Percentiles rank a stretch among this genome's conserved stretches.
Conservation (phyloP, 2,329 filamentous ascomycete species). For the Talaromyces atroroseus region DNA sequence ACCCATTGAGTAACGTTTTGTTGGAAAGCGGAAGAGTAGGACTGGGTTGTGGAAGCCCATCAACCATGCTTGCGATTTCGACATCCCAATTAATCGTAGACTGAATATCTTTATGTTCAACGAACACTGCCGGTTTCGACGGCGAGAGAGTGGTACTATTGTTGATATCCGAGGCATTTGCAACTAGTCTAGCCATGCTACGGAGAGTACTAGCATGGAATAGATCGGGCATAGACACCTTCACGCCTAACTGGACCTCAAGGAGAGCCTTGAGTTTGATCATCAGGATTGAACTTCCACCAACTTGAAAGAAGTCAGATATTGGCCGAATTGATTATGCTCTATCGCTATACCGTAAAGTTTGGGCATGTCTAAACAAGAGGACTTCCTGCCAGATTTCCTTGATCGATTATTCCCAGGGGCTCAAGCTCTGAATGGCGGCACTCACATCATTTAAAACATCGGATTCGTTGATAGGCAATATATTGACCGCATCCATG, state of each 20-base stretch:
- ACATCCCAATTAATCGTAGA: constrained; percentile 36
- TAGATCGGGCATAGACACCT: constrained; percentile 19
- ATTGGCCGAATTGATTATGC: not conserved
- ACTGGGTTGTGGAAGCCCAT: not conserved
- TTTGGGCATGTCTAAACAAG: no score
- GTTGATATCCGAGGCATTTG: not conserved
- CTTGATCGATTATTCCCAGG: not conserved
- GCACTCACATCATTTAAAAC: no score
- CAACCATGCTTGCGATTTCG: constrained; percentile 25
- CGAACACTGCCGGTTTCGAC: not conserved
- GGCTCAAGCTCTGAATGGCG: not conserved
- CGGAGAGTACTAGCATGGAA: constrained; percentile 19
- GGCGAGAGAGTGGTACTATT: not conserved
- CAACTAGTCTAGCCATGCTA: constrained; percentile 10
- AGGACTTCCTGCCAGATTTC: constrained; percentile 21
- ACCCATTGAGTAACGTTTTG: not conserved
- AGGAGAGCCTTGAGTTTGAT: constrained; percentile 16
- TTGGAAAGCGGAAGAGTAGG: not conserved
- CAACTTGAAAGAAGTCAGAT: constrained; percentile 30
- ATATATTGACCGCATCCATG: no score
- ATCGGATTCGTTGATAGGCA: no score
- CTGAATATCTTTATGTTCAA: not conserved
- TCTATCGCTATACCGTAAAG: no score
- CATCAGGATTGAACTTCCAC: constrained; percentile 31
- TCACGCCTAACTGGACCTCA: constrained; percentile 17